Percentiles rank a stretch among this genome's conserved stretches.
Evolutionary conservation across 352 stramenopile genomes (phyloP).

Genomic region (Globisporangium orthogonon): DNA sequence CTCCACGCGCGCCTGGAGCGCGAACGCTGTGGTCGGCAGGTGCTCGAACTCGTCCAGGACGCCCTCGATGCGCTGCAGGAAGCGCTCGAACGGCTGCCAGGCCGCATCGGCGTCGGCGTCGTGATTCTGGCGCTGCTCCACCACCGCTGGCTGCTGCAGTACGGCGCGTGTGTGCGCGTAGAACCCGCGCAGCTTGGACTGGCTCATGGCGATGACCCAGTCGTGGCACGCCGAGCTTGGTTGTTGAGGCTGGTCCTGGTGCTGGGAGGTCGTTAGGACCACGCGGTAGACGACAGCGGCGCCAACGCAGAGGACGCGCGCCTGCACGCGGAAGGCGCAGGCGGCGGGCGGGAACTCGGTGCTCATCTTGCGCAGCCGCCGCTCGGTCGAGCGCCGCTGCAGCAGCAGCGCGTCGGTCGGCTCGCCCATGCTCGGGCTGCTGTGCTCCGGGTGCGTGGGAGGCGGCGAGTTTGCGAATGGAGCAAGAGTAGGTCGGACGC

Average conservation of each 20-base stretch:
- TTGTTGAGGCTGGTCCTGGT: constrained; percentile 3
- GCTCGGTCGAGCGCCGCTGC: constrained; percentile 17
- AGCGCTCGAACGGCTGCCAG: constrained; percentile 47
- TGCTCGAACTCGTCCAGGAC: constrained; percentile 31
- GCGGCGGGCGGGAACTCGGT: constrained; percentile 40
- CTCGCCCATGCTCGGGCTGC: background rate
- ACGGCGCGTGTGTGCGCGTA: constrained; percentile 34
- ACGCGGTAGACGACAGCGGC: constrained; percentile 51
- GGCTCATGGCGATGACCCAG: constrained; percentile 59
- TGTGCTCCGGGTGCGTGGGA: too few relatives aligned
- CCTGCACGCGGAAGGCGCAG: constrained; percentile 39
- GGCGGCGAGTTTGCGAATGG: background rate
- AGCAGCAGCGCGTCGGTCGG: too few relatives aligned
- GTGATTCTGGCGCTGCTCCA: constrained; percentile 14
- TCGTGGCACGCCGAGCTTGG: constrained; percentile 22
- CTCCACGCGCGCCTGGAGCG: constrained; percentile 28
- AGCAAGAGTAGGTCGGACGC: too few relatives aligned
- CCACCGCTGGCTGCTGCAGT: constrained; percentile 26
- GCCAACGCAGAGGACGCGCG: constrained; percentile 47
- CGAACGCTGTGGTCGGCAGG: constrained; percentile 30
- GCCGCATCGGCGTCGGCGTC: constrained; percentile 1
- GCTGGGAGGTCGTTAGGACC: constrained; percentile 21
- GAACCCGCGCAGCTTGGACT: constrained; percentile 48
- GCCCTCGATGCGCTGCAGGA: constrained; percentile 28
- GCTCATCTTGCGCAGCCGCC: constrained; percentile 56